A percentile compares a stretch with the other conserved stretches of the same genome.
phyloP scores from a whole-genome alignment of 2,329 filamentous ascomycete species.

The Aspergillus felis region DNA sequence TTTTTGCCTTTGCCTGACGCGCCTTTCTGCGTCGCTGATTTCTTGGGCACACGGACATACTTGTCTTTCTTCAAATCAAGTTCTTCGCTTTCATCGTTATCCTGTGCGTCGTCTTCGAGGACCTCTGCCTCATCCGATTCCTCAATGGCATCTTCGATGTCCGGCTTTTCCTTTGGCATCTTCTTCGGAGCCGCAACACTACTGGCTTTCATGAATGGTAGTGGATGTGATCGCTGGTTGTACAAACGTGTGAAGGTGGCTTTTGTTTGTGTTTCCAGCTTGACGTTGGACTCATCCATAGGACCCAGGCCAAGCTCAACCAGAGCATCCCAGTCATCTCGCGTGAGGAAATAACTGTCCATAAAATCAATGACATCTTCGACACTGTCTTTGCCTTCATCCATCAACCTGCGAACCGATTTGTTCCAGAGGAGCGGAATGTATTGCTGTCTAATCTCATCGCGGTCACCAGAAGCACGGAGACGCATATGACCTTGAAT shows the following conservation, averaged over 20 bases:
- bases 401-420: constrained; percentile 68
- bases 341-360: constrained; percentile 94
- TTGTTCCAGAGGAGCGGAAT: constrained; percentile 82
- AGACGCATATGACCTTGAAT: constrained; percentile 97
- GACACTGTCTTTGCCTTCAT: constrained; percentile 77
- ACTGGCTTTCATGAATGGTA: constrained; percentile 94
- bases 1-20: constrained; percentile 37
- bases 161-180: constrained; percentile 70
- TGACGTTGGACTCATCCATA: constrained; percentile 70
- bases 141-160: constrained; percentile 93
- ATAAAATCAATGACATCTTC: constrained; percentile 85
- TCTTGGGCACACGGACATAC: constrained; percentile 90
- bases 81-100: constrained; percentile 69
- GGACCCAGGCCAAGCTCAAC: constrained; percentile 85
- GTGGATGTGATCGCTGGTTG: constrained; percentile 77
- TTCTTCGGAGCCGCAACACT: constrained; percentile 70
- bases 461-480: constrained; percentile 80
- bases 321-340: constrained; percentile 91
- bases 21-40: constrained; percentile 46
- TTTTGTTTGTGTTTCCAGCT: constrained; percentile 82
- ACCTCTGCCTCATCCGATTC: constrained; percentile 75
- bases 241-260: constrained; percentile 87
- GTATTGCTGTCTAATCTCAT: constrained; percentile 93
- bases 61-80: constrained; percentile 91
- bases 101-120: constrained; percentile 50